Evolutionary conservation across 257 asterid species (phyloP), one percentile per base, ranked within the genome.

Genomic region (Solanum okadae): DNA sequence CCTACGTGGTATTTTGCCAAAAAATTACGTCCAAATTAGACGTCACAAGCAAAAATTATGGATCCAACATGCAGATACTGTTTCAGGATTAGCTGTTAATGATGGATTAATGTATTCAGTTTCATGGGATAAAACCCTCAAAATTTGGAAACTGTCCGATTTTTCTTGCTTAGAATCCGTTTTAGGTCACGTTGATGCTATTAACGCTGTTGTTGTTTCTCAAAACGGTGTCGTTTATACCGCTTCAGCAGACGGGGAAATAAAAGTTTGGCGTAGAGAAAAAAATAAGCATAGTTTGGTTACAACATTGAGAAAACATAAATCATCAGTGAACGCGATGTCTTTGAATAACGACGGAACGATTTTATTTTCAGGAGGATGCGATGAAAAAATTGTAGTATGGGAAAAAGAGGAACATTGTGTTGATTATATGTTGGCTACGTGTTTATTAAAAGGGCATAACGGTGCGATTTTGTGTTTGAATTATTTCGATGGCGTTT

Each of bases 31-130:
- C 10, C 96, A 91, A 71, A 93, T 96, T 0, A 89, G 98, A 83
- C 84, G 99, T 81, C 94, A 96, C 49, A 98, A 94, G 90, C 94
- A 94, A 91, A 88, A 90, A 3, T 61, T 97, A n/a, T 97, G 99
- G 99, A 97, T 97, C n/a, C 96, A 97, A 75, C 99, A 97, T 73
- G 92, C 96, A 1, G 99, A 97, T 63, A 94, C 93, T 44, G 96
- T 97, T 72, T 96, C 99, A 2, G 96, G 98, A 59, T 90, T 96
- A 34, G 94, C 98, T 8, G 93, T 93, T 34, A 84, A 92, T 1
- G 68, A 90, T 77, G 95, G 94, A 33, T 90, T 93, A 1, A 90
- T 95, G 15, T 97, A 97, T 90, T 97, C 98, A 10, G 98, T 98
- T 16, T 97, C 99, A 5, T 97, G 99, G 99, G 98, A 97, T 35